Percentiles rank a stretch among this genome's conserved stretches.
Evolutionary conservation across 805 yeast species (phyloP).

Genomic region (Suhomyces pyralidae): DNA sequence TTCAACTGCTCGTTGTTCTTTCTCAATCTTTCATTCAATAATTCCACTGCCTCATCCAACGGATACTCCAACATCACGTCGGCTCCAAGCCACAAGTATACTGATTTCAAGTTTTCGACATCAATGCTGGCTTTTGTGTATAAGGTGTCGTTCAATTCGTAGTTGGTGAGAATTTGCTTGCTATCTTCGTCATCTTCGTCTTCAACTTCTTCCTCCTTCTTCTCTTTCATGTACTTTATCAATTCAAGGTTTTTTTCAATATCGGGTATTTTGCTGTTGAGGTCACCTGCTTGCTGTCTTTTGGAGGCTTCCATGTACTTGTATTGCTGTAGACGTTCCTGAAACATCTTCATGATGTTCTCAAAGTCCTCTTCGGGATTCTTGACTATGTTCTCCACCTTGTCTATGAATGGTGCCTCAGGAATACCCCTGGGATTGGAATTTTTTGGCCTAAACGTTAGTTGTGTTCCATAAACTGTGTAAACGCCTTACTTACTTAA

Average conservation of each 20-base stretch:
- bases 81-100: constrained; percentile 95
- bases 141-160: constrained; percentile 89
- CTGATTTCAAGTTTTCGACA: constrained; percentile 52
- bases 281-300: constrained; percentile 46
- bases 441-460: constrained; percentile 46
- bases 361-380: constrained; percentile 65
- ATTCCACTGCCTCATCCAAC: constrained; percentile 75
- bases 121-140: constrained; percentile 78
- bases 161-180: constrained; percentile 54
- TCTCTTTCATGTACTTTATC: constrained; percentile 56
- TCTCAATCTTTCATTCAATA: constrained; percentile 59
- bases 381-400: constrained; percentile 71
- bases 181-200: constrained; percentile 25
- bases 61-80: constrained; percentile 96
- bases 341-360: constrained; percentile 66
- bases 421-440: constrained; percentile 95
- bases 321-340: constrained; percentile 85
- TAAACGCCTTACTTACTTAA: constrained; percentile 7
- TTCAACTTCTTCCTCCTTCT: constrained; percentile 35
- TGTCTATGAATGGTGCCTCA: constrained; percentile 88
- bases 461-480: not conserved
- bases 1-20: constrained; percentile 59
- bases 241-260: constrained; percentile 79
- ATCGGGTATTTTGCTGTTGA: constrained; percentile 82
- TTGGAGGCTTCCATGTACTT: constrained; percentile 76